phyloP scores from a whole-genome alignment of 768 basidiomycete genomes.

The Russula emetica region DNA sequence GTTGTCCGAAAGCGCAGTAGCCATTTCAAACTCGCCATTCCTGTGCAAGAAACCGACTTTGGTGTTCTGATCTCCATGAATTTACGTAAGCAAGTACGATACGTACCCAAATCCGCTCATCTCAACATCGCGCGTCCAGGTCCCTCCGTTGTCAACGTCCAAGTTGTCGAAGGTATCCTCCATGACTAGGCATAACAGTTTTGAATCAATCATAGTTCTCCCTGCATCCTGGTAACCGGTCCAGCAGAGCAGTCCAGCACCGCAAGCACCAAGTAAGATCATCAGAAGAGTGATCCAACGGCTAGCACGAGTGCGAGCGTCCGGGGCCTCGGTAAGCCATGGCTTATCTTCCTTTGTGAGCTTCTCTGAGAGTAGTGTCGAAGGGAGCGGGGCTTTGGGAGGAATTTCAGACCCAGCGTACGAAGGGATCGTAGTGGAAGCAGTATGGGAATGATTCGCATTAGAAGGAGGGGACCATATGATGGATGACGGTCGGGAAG shows the following conservation, averaged over 20 bases:
- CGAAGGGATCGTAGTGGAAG: conserved; percentile 16
- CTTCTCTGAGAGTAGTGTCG: conserved; percentile 50
- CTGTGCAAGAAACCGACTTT: conserved; percentile 2
- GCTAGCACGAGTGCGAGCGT: conserved; percentile 42
- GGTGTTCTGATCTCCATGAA: background rate
- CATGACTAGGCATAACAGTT: conserved; percentile 43
- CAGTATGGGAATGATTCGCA: conserved; percentile 31
- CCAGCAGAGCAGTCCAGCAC: conserved; percentile 45
- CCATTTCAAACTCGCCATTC: conserved; percentile 56
- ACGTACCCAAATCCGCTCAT: conserved; percentile 50
- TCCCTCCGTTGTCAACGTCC: conserved; percentile 35
- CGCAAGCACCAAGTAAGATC: conserved; percentile 41
- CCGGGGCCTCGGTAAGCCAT: conserved; percentile 41
- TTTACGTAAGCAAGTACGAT: conserved; percentile 5
- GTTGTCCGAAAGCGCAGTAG: conserved; percentile 40
- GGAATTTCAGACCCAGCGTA: conserved; percentile 22
- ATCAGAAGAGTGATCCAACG: conserved; percentile 47
- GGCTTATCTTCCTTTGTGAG: conserved; percentile 49
- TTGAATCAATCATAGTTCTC: conserved; percentile 37
- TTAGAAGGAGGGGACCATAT: conserved; percentile 60
- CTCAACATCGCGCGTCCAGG: conserved; percentile 49
- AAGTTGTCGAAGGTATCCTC: conserved; percentile 49
- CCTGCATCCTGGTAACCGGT: conserved; percentile 37
- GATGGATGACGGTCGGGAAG: conserved; percentile 59
- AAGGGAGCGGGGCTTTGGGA: conserved; percentile 33